These are phyloP conservation scores for Basipetospora chlamydospora DNA, from an alignment of 2,329 filamentous ascomycete genomes.

Conservation along the genomic window DNA sequence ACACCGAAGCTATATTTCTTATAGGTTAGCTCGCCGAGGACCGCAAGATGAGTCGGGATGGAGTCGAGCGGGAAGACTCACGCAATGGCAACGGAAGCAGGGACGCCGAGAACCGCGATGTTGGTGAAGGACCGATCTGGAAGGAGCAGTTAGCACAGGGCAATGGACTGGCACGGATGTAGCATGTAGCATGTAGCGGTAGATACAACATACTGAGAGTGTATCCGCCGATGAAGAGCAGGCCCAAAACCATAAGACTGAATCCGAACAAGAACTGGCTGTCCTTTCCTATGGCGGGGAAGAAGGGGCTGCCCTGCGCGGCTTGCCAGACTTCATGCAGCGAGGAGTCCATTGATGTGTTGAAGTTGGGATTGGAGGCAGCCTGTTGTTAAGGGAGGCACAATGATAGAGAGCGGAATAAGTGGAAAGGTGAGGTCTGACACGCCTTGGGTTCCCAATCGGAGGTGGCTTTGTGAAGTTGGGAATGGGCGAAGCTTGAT, in stretches of 20 bases:
- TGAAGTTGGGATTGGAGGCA: neutral
- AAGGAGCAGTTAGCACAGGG: neutral
- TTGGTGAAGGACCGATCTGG: conserved; percentile 69
- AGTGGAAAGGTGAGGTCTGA: neutral
- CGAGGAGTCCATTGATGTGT: conserved; percentile 61
- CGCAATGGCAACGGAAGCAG: conserved; percentile 82
- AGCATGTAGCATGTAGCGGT: too few species aligned
- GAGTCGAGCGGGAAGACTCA: conserved; percentile 31
- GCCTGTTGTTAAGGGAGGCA: conserved; percentile 5
- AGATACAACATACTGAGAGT: conserved; percentile 54
- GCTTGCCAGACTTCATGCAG: conserved; percentile 87
- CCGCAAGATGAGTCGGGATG: neutral
- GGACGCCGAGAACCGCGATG: conserved; percentile 64
- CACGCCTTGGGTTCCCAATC: neutral
- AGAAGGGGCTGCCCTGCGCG: conserved; percentile 74
- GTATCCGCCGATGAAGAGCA: conserved; percentile 65
- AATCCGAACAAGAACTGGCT: conserved; percentile 75
- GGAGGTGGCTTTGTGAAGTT: neutral
- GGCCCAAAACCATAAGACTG: conserved; percentile 54
- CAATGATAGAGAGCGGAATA: neutral
- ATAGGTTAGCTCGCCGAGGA: conserved; percentile 11
- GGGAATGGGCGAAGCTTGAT: neutral
- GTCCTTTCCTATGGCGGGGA: conserved; percentile 65
- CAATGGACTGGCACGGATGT: neutral
- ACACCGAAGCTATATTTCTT: conserved; percentile 59